Evolutionary conservation across 2,329 filamentous ascomycete genomes (phyloP), one percentile per base, ranked within the genome.

Genomic region (Arthrobotrys entomopaga): DNA sequence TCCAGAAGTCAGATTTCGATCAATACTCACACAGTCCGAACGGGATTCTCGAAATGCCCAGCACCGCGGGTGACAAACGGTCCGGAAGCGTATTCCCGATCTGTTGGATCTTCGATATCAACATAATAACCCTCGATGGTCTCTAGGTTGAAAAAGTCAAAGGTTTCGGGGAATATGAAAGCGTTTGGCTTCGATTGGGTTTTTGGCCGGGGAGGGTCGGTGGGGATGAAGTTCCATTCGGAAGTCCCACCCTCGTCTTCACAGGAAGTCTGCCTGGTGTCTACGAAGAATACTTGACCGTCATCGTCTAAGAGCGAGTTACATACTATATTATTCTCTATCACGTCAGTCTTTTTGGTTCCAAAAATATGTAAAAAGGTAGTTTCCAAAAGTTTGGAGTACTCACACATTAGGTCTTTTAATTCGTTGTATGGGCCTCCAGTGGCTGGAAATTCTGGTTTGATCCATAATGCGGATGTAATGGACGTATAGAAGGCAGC

Each of bases 161-260:
- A 59, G n/a, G 8, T 29, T 19, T 59, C 40, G 15, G 40, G 56
- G 13, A 59, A 59, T 5, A 26, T 34, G 20, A 29, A 59, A 3
- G 42, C 20, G 19, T 26, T 59, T 10, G 56, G 34, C 24, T 43
- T 57, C 3, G 20, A 15, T 48, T 48, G 19, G 11, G 15, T 34
- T 19, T n/a, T 16, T 2, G 56, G 56, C 22, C 56, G 16, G 1
- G 56, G 56, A 8, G 56, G 40, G 11, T 20, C 42, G 0, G 56
- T 34, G 15, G 38, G 56, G 7, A 26, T 19, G 20, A 59, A 59
- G 16, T 46, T 19, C 56, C 56, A 59, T 59, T 46, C 38, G 5
- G 40, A 48, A 16, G 56, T 48, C 6, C 56, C 40, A 5, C 56
- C 56, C 40, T 48, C 38, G 13, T 59, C 56, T 46, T 59, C 56